Base-by-base conservation (phyloP, 2,329 filamentous ascomycete genomes). In the Dactylonectria macrodidyma region DNA sequence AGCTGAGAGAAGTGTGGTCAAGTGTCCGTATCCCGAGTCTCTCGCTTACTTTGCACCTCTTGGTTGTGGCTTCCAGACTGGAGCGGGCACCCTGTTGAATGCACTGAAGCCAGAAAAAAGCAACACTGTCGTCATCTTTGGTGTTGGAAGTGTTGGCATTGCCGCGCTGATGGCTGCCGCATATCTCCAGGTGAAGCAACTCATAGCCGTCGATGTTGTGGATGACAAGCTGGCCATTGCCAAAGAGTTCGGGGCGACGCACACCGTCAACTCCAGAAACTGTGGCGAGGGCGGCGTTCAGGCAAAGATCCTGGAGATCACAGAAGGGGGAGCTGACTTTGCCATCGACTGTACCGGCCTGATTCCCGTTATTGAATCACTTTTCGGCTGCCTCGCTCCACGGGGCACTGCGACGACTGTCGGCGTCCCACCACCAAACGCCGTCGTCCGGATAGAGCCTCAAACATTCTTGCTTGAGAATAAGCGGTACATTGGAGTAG, bases 41-140 rank as follows among this genome's bases (percentile, higher is more conserved):
- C 59, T 69, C 30, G 1, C 63, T 16, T 60, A 66, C 55, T 69
- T 59, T 22, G 55, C 63, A 8, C 63, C 66, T 1, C 63, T 69
- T 7, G 66, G 66, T 8, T 68, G 66, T 16, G 63, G 66, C 19
- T 68, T 68, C 36, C 66, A 68, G 50, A 68, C 66, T 10, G 66
- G 66, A 2, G 66, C 66, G 1, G 66, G 66, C 3, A 68, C 66
- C 3, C 6, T 68, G 5, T 33, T 68, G 22, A 68, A 68, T 30
- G 66, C 16, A 3, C 50, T 68, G 1, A 68, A 68, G 16, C 66
- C 63, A 4, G 41, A 55, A 12, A 68, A 60, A 16, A 38, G 59
- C 10, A 36, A 68, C 11, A 59, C 59, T 0, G 55, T 68, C 0
- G 66, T 59, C 2, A 68, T 68, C 1, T 68, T 68, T 38, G 66